Conservation (phyloP, 495 filamentous ascomycete genomes). For the Hypoxylon fragiforme region DNA sequence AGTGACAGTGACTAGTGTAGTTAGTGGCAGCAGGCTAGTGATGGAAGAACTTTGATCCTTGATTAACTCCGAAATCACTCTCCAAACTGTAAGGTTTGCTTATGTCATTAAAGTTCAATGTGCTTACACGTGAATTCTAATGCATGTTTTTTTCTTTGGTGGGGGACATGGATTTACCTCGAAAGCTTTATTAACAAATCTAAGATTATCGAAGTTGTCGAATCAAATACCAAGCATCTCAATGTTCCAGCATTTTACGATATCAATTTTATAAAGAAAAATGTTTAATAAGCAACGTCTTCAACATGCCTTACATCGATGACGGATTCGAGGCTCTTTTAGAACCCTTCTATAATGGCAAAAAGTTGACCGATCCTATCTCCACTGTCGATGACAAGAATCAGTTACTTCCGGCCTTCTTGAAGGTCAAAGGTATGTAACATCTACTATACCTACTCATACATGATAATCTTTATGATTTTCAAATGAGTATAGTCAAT, state of each 20-base stretch:
- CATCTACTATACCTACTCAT: no score
- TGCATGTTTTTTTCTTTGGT: slow-evolving; percentile 25
- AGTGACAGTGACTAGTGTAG: no score
- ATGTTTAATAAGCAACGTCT: no score
- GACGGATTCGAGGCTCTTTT: slow-evolving; percentile 82
- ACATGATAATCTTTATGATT: slow-evolving; percentile 13
- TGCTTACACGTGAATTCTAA: no score
- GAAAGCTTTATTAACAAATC: slow-evolving; percentile 8
- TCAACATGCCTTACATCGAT: slow-evolving; percentile 50
- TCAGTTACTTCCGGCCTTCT: slow-evolving; percentile 92
- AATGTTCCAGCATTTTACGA: no score
- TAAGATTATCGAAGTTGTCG: not conserved
- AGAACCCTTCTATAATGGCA: slow-evolving; percentile 95
- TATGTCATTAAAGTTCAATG: no score
- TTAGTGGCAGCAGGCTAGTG: not conserved
- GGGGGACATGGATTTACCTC: slow-evolving; percentile 21
- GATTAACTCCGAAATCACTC: not conserved
- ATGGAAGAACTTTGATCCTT: slow-evolving; percentile 2
- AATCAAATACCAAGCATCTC: slow-evolving; percentile 8
- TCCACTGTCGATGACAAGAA: slow-evolving; percentile 92
- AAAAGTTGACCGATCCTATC: slow-evolving; percentile 89
- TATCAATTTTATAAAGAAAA: no score
- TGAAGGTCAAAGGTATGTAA: slow-evolving; percentile 84
- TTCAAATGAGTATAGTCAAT: slow-evolving; percentile 3
- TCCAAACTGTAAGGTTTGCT: no score